Evolutionary conservation across 345 rosid genomes (phyloP), one percentile per base, ranked within the genome.

Genomic region (Cochlearia excelsa): DNA sequence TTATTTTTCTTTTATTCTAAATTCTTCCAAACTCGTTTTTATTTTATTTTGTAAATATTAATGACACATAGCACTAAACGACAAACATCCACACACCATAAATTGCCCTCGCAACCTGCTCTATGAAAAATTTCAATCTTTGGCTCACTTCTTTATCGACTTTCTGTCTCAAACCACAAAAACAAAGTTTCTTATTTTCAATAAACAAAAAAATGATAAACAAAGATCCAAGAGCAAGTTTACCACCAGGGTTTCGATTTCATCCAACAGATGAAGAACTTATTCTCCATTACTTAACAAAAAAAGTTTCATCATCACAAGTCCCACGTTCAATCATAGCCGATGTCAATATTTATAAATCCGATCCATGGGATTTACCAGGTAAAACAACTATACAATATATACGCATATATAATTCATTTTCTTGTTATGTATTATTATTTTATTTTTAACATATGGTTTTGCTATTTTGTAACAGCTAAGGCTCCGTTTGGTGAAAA

Each of bases 181-280:
- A 39, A 9, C 8, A 16, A 16, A 16, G 23, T 31, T 45, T 30
- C 23, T 23, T 55, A 30, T 5, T 26, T 7, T 27, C n/a, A 23
- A 40, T 34, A 4, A 0, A 42, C 5, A 42, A 50, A 1, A 49
- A 34, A 44, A 76, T 77, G 73, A 77, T 66, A 49, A 84, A 76
- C 79, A 83, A 78, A 58, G 80, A 82, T 70, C 90, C 94, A 30
- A 82, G 85, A 65, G 75, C 97, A 29, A 60, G 63, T 29, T 77
- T 93, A 75, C 99, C 99, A 6, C 99, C 99, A 0, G 99, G 99
- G 9, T 93, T 93, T 65, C 80, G 99, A 16, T 16, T 16, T 16
- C 23, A 16, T 75, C 99, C 99, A 6, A 93, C 99, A 1, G 99
- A 93, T 41, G 97, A 93, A 49, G 99, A 93, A 59, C 97, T 93